Conservation (phyloP, 192 early-diverging fungal species). For the Pecoramyces ruminantium region DNA sequence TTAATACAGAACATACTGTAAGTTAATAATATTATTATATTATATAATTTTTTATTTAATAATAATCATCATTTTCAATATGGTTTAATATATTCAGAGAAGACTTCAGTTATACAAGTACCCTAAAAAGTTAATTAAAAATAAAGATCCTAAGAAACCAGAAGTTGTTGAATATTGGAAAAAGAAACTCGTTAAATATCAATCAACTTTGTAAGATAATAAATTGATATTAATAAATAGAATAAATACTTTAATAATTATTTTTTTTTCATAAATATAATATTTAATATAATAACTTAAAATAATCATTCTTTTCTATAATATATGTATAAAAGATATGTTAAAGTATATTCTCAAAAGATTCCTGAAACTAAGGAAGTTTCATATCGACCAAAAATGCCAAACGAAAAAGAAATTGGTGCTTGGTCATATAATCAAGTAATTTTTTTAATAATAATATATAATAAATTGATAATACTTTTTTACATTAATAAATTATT, state of each 20-base stretch:
- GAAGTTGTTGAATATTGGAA: background rate
- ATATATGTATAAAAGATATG: background rate
- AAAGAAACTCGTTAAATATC: background rate
- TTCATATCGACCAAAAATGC: background rate
- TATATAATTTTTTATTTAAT: too few relatives aligned
- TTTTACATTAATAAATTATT: too few relatives aligned
- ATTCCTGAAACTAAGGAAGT: background rate
- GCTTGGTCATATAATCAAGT: background rate
- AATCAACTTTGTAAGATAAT: background rate
- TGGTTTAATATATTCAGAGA: background rate
- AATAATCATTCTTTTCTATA: too few relatives aligned
- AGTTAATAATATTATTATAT: background rate
- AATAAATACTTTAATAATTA: too few relatives aligned
- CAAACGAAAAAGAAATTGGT: background rate
- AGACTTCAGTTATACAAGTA: constrained; percentile 27
- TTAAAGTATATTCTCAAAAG: background rate
- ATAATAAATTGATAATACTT: too few relatives aligned
- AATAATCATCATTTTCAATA: too few relatives aligned
- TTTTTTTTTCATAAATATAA: too few relatives aligned
- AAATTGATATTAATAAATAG: too few relatives aligned
- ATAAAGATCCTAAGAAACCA: background rate
- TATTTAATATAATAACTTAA: background rate
- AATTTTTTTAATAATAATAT: background rate
- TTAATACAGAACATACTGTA: constrained; percentile 16
- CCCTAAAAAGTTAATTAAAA: background rate